A percentile compares a stretch with the other conserved stretches of the same genome.
These are phyloP conservation scores for Mycena rosella DNA, from an alignment of 768 basidiomycete genomes.

Conservation along the genomic window DNA sequence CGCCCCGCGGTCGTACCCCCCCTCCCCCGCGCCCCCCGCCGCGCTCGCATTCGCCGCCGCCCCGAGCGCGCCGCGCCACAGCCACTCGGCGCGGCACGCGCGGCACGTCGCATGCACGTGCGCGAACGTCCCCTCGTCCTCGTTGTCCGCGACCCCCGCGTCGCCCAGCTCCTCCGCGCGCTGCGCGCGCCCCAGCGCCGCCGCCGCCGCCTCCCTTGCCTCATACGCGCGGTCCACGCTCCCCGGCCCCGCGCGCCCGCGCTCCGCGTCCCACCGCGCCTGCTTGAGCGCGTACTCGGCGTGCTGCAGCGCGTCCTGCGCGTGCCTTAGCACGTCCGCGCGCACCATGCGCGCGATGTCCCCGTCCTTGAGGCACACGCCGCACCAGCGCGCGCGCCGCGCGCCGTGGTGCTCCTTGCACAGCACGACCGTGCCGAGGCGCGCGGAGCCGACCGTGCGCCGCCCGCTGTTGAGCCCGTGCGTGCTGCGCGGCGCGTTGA, in stretches of 20 bases:
- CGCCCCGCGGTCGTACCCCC: slow-evolving; percentile 17
- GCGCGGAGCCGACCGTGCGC: slow-evolving; percentile 45
- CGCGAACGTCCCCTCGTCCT: slow-evolving; percentile 78
- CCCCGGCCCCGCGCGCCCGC: not conserved
- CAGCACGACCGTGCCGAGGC: slow-evolving; percentile 49
- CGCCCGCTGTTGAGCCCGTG: slow-evolving; percentile 67
- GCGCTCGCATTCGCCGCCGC: slow-evolving; percentile 47
- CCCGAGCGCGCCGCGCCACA: slow-evolving; percentile 66
- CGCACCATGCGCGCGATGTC: slow-evolving; percentile 54
- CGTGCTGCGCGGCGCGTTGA: slow-evolving; percentile 69
- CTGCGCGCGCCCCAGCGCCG: slow-evolving; percentile 19
- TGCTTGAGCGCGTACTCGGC: not conserved
- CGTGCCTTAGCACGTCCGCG: not conserved
- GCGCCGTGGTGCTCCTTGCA: slow-evolving; percentile 77
- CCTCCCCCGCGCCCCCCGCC: slow-evolving; percentile 62
- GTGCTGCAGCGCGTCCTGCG: not conserved
- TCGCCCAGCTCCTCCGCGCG: not conserved
- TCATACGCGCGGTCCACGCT: not conserved
- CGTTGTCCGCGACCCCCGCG: slow-evolving; percentile 56
- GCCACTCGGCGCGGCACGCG: slow-evolving; percentile 72
- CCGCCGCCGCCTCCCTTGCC: not conserved
- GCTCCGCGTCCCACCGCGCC: not conserved
- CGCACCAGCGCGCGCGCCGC: slow-evolving; percentile 63
- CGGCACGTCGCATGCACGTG: slow-evolving; percentile 77
- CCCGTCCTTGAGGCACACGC: slow-evolving; percentile 76